Evolutionary conservation across 768 basidiomycete species (phyloP).

Genomic region (Fistulinella prunicolor): DNA sequence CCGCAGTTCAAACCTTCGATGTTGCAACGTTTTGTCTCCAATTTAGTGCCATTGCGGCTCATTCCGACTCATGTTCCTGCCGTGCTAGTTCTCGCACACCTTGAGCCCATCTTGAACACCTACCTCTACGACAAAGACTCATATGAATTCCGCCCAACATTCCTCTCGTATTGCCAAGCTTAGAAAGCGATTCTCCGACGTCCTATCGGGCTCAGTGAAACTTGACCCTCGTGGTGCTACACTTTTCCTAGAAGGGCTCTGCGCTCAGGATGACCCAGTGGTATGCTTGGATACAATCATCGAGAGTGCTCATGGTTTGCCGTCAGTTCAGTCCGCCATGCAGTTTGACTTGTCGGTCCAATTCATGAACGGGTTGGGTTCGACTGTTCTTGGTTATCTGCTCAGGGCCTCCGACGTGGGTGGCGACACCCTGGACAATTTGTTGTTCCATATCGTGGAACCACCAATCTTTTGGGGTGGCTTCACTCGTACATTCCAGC

Average conservation of each 20-base stretch:
- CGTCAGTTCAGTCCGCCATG: constrained; percentile 40
- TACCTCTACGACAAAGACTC: neutral
- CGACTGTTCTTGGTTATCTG: constrained; percentile 39
- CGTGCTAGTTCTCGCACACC: too few species aligned
- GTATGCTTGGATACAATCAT: constrained; percentile 38
- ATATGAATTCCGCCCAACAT: constrained; percentile 1
- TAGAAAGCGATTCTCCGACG: constrained; percentile 32
- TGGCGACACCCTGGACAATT: constrained; percentile 39
- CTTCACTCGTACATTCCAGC: constrained; percentile 34
- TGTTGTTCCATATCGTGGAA: constrained; percentile 36
- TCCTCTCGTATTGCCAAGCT: constrained; percentile 19
- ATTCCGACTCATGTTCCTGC: too few species aligned
- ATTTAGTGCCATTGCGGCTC: too few species aligned
- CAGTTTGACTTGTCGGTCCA: constrained; percentile 32
- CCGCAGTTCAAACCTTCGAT: too few species aligned
- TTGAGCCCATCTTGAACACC: neutral
- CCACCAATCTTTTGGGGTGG: constrained; percentile 51
- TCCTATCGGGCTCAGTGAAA: constrained; percentile 29
- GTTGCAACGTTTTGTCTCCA: too few species aligned
- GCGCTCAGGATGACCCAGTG: constrained; percentile 37
- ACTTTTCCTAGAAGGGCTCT: constrained; percentile 48
- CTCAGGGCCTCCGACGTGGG: constrained; percentile 38
- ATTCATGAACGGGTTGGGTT: constrained; percentile 44
- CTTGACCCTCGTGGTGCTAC: constrained; percentile 21
- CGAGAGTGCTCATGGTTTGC: constrained; percentile 36